Percentiles rank a stretch among this genome's conserved stretches.
phyloP scores from a whole-genome alignment of 306 rosid species.

The Trifolium dubium region DNA sequence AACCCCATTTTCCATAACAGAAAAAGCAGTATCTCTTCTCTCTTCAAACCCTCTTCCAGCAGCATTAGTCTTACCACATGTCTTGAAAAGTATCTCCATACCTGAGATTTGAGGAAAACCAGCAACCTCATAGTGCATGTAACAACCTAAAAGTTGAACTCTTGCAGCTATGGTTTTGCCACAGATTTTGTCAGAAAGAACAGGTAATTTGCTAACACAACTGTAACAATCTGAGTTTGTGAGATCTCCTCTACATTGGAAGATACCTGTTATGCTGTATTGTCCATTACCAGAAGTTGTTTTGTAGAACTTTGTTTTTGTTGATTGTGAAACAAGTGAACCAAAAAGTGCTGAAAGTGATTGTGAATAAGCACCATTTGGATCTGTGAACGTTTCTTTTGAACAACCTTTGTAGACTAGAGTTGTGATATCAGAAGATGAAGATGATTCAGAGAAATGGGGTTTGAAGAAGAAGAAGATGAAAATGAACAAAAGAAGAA shows the following conservation, averaged over 20 bases:
- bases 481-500: slow-evolving; percentile 48
- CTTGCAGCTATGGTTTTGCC: slow-evolving; percentile 82
- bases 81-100: slow-evolving; percentile 72
- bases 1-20: slow-evolving; percentile 84
- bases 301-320: slow-evolving; percentile 74
- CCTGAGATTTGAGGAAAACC: slow-evolving; percentile 92
- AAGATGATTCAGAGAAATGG: slow-evolving; percentile 54
- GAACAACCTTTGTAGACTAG: slow-evolving; percentile 93
- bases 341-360: slow-evolving; percentile 79
- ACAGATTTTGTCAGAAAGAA: slow-evolving; percentile 60
- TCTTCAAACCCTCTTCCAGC: slow-evolving; percentile 89
- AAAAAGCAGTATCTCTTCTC: slow-evolving; percentile 81
- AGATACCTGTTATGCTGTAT: slow-evolving; percentile 71
- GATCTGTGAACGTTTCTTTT: slow-evolving; percentile 81
- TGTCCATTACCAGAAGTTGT: slow-evolving; percentile 73
- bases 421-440: slow-evolving; percentile 69
- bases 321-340: slow-evolving; percentile 72
- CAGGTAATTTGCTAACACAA: slow-evolving; percentile 84
- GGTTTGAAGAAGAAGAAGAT: slow-evolving; percentile 28
- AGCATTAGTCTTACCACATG: slow-evolving; percentile 68
- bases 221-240: slow-evolving; percentile 73
- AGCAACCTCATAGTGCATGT: slow-evolving; percentile 78
- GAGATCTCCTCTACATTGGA: slow-evolving; percentile 97
- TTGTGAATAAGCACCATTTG: slow-evolving; percentile 84
- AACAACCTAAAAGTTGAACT: slow-evolving; percentile 85